A percentile compares a stretch with the other conserved stretches of the same genome.
Evolutionary conservation across 2,329 filamentous ascomycete genomes (phyloP).

Genomic region (Neofusicoccum cordaticola): DNA sequence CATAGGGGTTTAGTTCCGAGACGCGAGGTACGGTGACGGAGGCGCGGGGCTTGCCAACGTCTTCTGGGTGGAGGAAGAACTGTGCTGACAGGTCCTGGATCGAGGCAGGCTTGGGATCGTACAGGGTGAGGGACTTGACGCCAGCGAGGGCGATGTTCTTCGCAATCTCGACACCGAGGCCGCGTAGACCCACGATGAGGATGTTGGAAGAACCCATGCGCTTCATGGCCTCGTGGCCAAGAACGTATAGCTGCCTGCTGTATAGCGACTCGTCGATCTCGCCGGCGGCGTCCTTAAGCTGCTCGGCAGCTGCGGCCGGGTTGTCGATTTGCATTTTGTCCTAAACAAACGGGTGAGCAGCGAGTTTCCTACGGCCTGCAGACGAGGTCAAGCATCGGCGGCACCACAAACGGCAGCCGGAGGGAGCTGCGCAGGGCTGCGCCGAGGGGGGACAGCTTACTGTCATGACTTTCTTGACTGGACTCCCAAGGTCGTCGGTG

Average conservation of each 20-base stretch:
- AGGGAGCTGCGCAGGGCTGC: neutral
- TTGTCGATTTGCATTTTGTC: conserved; percentile 64
- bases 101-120: conserved; percentile 80
- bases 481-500: conserved; percentile 38
- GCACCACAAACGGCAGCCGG: conserved; percentile 5
- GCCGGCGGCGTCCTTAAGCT: conserved; percentile 57
- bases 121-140: conserved; percentile 93
- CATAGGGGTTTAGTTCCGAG: conserved; percentile 94
- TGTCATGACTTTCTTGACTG: conserved; percentile 41
- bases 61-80: conserved; percentile 86
- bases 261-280: conserved; percentile 68
- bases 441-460: conserved; percentile 26
- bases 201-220: conserved; percentile 97
- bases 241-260: conserved; percentile 67
- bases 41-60: conserved; percentile 90
- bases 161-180: conserved; percentile 94
- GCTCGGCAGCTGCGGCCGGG: conserved; percentile 56
- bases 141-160: conserved; percentile 98
- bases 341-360: conserved; percentile 27
- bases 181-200: conserved; percentile 86
- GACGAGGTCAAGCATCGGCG: neutral
- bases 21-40: conserved; percentile 83
- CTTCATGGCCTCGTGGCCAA: conserved; percentile 88
- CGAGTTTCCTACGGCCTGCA: neutral
- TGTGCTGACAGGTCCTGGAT: conserved; percentile 92